Evolutionary conservation across 106 monocot species (phyloP), one percentile per base, ranked within the genome.

Genomic region (Acanthochlamys bracteata): DNA sequence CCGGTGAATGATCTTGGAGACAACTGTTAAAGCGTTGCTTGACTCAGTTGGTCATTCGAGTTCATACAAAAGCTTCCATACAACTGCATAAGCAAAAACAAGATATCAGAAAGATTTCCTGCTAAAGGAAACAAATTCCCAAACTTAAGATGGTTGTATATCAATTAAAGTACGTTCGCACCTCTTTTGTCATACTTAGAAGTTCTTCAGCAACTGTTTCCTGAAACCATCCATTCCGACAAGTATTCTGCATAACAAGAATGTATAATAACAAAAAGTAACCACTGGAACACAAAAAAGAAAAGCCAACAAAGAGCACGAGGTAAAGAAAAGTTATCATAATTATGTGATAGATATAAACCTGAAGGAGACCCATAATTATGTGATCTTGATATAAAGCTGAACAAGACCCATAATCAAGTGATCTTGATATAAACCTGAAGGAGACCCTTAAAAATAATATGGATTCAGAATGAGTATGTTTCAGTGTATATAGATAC

Each of bases 1-100:
- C 87, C 77, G 76, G 20, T 74, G 61, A 59, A 83, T 80, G 40
- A 88, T 68, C 66, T 66, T 77, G 1, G 47, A 76, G 55, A 88
- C 76, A 59, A 46, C 74, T 41, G 67, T 67, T 20, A 57, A 10
- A 65, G 72, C 73, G 65, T 68, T 61, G 47, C 51, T 41, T 7
- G 16, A 55, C 42, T 68, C 69, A 65, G 19, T 45, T 17, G 39
- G 7, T 33, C 25, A 65, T 56, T 69, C 7, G 24, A 25, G 21
- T 73, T 65, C 19, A 66, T 72, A 72, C 83, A 83, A 55, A 80
- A 83, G 65, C 62, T 74, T 64, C 62, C 60, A 65, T 43, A 66
- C 20, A 83, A 21, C 87, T 88, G 61, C 60, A 43, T 61, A 43
- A 0, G 15, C 64, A 57, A 78, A 57, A 65, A 25, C 20, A 6